Conservation (phyloP, 805 yeast genomes). For the Metschnikowia continentalis region DNA sequence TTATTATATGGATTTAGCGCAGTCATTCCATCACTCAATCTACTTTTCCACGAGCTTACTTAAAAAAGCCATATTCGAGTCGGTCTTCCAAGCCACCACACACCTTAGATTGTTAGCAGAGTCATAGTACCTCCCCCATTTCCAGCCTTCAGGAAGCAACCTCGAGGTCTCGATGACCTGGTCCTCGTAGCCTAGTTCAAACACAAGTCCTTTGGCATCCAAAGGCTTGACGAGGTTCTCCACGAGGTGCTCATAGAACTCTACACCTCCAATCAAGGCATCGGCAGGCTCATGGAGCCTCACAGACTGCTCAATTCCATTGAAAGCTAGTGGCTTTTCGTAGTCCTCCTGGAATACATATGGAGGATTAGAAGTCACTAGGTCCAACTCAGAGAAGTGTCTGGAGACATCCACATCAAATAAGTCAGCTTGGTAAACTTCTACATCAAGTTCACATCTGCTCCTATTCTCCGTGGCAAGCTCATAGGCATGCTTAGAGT, state of each 20-base stretch:
- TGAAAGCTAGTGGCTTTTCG: constrained; percentile 21
- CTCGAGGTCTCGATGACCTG: constrained; percentile 49
- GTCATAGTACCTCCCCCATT: constrained; percentile 46
- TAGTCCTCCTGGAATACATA: constrained; percentile 58
- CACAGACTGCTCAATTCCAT: constrained; percentile 63
- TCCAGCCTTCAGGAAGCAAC: constrained; percentile 41
- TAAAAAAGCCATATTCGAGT: constrained; percentile 15
- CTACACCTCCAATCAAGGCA: constrained; percentile 77
- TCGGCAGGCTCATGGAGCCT: constrained; percentile 64
- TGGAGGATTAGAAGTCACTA: constrained; percentile 88
- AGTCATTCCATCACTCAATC: too few relatives aligned
- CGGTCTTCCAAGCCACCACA: constrained; percentile 56
- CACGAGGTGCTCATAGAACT: constrained; percentile 61
- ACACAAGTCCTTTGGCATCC: constrained; percentile 56
- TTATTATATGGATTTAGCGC: too few relatives aligned
- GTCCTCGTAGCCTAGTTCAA: constrained; percentile 64
- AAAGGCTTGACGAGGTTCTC: constrained; percentile 38
- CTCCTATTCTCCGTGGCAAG: constrained; percentile 46
- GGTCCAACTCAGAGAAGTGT: constrained; percentile 30
- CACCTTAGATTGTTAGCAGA: constrained; percentile 51
- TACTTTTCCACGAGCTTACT: neutral
- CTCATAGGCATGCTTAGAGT: constrained; percentile 48
- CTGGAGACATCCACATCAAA: constrained; percentile 1
- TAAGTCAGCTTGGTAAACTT: constrained; percentile 8
- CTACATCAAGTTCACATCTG: constrained; percentile 8